Evolutionary conservation across 129 eudicot genomes (phyloP).

Genomic region (Artemisia tridentata): DNA sequence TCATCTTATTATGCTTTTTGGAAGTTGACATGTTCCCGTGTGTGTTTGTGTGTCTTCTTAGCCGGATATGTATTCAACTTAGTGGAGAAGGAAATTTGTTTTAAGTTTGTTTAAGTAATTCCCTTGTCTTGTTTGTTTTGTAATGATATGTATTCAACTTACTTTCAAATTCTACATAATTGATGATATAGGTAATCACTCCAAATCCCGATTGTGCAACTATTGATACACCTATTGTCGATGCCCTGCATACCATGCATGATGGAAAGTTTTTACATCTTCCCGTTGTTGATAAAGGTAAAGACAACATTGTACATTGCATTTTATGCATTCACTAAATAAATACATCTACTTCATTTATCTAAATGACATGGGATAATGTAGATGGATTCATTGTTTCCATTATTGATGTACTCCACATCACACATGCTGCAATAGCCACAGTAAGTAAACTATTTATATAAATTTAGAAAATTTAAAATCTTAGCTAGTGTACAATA

Average conservation of each 20-base stretch:
- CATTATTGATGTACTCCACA: slow-evolving; percentile 87
- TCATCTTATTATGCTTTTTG: no score
- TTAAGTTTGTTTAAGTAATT: slow-evolving; percentile 1
- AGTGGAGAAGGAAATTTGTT: slow-evolving; percentile 70
- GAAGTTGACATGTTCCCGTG: no score
- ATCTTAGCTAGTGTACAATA: no score
- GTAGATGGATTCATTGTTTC: slow-evolving; percentile 85
- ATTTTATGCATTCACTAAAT: neutral
- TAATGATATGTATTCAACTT: neutral
- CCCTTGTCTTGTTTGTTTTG: slow-evolving; percentile 5
- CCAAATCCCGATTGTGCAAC: slow-evolving; percentile 96
- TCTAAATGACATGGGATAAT: slow-evolving; percentile 20
- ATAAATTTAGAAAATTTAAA: no score
- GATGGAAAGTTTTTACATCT: slow-evolving; percentile 97
- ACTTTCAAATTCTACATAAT: neutral
- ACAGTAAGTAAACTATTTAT: slow-evolving; percentile 55
- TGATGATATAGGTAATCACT: slow-evolving; percentile 79
- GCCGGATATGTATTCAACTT: no score
- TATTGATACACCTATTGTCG: slow-evolving; percentile 91
- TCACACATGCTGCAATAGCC: slow-evolving; percentile 94
- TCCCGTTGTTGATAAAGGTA: slow-evolving; percentile 95
- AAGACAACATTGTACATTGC: slow-evolving; percentile 9
- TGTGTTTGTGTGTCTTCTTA: no score
- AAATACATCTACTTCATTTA: neutral
- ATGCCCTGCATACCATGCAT: slow-evolving; percentile 97